Percentiles rank a stretch among this genome's conserved stretches.
Conservation (phyloP, 768 basidiomycete genomes). For the Lactifluus piperatus region DNA sequence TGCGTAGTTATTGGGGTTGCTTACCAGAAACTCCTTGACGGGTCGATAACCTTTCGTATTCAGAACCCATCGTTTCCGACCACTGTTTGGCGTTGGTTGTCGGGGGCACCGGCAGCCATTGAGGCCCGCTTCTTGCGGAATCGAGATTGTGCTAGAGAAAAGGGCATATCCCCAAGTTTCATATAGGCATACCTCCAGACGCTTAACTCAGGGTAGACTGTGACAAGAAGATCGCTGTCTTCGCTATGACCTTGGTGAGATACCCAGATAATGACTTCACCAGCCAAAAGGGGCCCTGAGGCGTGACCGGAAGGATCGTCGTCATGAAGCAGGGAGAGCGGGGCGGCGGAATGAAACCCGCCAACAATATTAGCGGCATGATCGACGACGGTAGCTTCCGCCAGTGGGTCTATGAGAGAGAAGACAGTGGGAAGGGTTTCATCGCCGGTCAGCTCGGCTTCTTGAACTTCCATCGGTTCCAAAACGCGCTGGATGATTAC, state of each 20-base stretch:
- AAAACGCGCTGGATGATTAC: no score
- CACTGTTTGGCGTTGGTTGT: no score
- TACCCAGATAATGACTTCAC: conserved; percentile 61
- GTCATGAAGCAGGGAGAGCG: conserved; percentile 12
- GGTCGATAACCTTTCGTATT: no score
- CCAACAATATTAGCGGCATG: conserved; percentile 53
- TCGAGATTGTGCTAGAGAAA: conserved; percentile 26
- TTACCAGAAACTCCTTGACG: no score
- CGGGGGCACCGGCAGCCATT: conserved; percentile 13
- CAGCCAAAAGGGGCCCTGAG: no score
- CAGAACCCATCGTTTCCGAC: no score
- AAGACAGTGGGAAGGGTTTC: no score
- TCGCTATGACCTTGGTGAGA: conserved; percentile 36
- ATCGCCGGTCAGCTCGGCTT: no score
- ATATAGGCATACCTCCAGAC: no score
- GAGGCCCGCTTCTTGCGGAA: conserved; percentile 33
- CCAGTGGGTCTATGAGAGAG: conserved; percentile 68
- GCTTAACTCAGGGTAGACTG: conserved; percentile 47
- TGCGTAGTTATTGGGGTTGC: no score
- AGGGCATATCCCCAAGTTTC: no score
- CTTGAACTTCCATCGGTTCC: no score
- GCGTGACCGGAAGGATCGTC: conserved; percentile 37
- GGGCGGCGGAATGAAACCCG: conserved; percentile 31
- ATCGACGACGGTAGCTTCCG: conserved; percentile 66
- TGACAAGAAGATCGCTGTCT: conserved; percentile 45